Conservation (phyloP, 2,329 filamentous ascomycete genomes). For the Fusarium hostae region DNA sequence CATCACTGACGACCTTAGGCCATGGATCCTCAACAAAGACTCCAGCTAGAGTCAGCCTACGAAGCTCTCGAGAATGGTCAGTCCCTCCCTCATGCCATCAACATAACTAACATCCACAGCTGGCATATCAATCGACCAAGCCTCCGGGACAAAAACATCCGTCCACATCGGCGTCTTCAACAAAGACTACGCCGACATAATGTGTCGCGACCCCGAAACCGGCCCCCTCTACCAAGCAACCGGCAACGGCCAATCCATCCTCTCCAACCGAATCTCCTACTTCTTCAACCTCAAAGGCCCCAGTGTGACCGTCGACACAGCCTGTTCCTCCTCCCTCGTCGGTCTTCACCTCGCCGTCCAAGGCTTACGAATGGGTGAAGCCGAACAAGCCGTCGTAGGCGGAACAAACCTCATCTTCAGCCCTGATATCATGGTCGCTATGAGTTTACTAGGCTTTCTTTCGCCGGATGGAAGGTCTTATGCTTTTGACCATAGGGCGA, state of each 20-base stretch:
- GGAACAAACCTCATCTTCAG: constrained; percentile 6
- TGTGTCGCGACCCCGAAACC: neutral
- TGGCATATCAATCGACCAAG: neutral
- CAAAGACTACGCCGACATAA: neutral
- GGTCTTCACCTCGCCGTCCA: constrained; percentile 10
- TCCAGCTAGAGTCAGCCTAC: neutral
- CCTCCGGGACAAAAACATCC: neutral
- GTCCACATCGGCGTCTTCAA: neutral
- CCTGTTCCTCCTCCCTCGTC: constrained; percentile 12
- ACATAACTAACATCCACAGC: neutral
- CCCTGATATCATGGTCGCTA: constrained; percentile 12
- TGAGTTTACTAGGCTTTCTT: neutral
- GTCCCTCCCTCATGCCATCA: neutral
- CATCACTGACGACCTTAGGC: no score
- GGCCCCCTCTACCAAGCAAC: neutral
- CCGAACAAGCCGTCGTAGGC: neutral
- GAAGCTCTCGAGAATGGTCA: neutral
- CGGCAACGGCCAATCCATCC: neutral
- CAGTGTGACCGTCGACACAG: constrained; percentile 18
- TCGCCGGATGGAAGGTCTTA: neutral
- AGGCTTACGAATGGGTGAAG: constrained; percentile 3
- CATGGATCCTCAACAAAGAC: neutral
- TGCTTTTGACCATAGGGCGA: constrained; percentile 5
- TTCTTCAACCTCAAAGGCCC: constrained; percentile 14
- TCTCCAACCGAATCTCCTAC: constrained; percentile 11